Conservation (phyloP, 768 basidiomycete species). For the Neoboletus subvelutipes region DNA sequence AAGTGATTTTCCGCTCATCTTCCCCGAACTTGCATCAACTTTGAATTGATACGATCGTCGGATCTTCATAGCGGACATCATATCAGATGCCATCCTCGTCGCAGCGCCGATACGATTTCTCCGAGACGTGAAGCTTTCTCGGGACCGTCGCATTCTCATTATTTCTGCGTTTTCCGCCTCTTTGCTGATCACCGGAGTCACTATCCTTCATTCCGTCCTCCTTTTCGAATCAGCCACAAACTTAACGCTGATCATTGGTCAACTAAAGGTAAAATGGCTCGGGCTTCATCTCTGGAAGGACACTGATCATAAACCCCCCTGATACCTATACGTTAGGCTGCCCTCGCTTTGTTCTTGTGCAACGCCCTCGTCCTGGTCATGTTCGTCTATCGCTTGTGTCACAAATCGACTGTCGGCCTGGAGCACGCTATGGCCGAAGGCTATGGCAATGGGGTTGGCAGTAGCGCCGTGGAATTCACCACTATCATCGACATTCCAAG, state of each 20-base stretch:
- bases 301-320: not conserved
- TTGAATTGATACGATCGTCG: not conserved
- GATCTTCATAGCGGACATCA: constrained; percentile 18
- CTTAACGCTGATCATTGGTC: constrained; percentile 17
- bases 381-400: constrained; percentile 17
- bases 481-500: constrained; percentile 19
- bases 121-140: constrained; percentile 15
- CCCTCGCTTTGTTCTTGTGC: constrained; percentile 22
- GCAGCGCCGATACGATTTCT: constrained; percentile 13
- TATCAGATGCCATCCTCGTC: constrained; percentile 25
- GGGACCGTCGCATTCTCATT: constrained; percentile 21
- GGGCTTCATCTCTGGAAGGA: not conserved
- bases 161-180: constrained; percentile 23
- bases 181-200: constrained; percentile 20
- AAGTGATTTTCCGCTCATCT: constrained; percentile 1
- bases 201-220: constrained; percentile 25
- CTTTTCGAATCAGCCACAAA: constrained; percentile 10
- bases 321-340: constrained; percentile 10
- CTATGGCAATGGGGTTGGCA: not conserved
- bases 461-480: constrained; percentile 10
- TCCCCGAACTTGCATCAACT: not conserved
- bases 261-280: constrained; percentile 20
- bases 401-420: not conserved
- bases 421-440: not conserved
- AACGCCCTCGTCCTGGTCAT: constrained; percentile 22